Base-by-base conservation (phyloP, 2,329 filamentous ascomycete species). In the Chrysoporthe austroafricana region DNA sequence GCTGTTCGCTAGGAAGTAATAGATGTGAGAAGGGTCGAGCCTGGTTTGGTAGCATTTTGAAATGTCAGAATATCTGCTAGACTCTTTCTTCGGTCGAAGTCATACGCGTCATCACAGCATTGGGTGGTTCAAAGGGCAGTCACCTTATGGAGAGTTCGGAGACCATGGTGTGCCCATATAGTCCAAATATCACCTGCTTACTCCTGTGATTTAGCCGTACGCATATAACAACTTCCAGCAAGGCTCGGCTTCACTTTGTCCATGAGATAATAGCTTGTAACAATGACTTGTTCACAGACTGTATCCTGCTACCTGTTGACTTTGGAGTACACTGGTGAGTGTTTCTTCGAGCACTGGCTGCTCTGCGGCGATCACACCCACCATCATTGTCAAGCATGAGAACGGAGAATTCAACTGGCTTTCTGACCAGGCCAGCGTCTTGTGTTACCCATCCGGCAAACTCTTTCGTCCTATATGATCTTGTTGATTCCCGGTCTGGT, bases 281-380 rank as follows among this genome's bases (percentile, higher is more conserved):
- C 50, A 54, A 54, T 7, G 21, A 54, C 50, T 54, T 54, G 50
- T 5, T 54, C 26, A 54, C 26, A 54, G 50, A 26, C 50, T 54
- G 26, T 7, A 14, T 54, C 26, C 26, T 54, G 21, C 32, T 32
- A 34, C 26, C 50, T 54, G 4, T 21, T 54, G 16, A 32, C 14
- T 14, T 54, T 54, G 26, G 14, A 32, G 50, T 32, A 26, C 21
- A 54, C 26, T 32, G 50, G 32, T 21, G 32, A 32, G 50, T 54
- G 50, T 13, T 13, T 26, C 13, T 32, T 21, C 26, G 13, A 13
- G 5, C 21, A 54, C 50, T 54, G 50, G 21, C 50, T 54, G 50
- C 50, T 32, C 14, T 54, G 21, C 26, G 21, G 21, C 50, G 21
- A 21, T 32, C 50, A 54, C 9, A 13, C 6, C 21, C 21, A 11